Base-by-base conservation (phyloP, 805 yeast species). In the Sporopachydermia quercuum region DNA sequence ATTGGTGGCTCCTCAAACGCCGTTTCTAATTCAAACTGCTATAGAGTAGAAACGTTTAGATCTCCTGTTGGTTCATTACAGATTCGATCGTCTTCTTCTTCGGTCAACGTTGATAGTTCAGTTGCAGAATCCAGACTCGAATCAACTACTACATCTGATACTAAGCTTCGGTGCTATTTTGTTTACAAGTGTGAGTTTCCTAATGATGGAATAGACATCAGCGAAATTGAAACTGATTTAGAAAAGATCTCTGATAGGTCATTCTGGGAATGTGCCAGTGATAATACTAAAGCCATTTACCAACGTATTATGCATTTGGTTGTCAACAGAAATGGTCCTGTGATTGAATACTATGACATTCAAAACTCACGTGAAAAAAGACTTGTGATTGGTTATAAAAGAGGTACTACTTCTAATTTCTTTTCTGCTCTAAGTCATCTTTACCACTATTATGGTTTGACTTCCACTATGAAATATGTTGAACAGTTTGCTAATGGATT, bases 401-500 rank as follows among this genome's bases (percentile, higher is more conserved):
- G 81, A 56, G 76, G 77, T 46, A 68, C 94, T 17, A 78, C 96
- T 8, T 79, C 91, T 37, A 78, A 85, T 48, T 89, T 80, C 65
- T 84, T 78, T 59, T 76, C 93, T 27, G 94, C 96, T 15, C 68
- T 89, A 45, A 71, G 84, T 39, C 81, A 87, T 46, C 69, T 89
- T 57, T 87, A 87, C 51, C 80, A 80, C 56, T 91, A 85, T 66
- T 89, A 89, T 62, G 81, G 85, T 46, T 70, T 91, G 49, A 71
- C 74, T 37, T 76, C 87, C 43, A 76, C 91, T 39, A 75, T 96
- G 58, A 86, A 86, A 62, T 91, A 87, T 56, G 86, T 91, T 43
- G 98, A 89, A 60, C 91, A 87, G 57, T 91, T 89, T 57, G 68
- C 87, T 48, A 85, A 87, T 55, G 95, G 94, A 39, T 71, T 78